Evolutionary conservation across 345 rosid genomes (phyloP), one percentile per base, ranked within the genome.

Genomic region (Lagerstroemia speciosa): DNA sequence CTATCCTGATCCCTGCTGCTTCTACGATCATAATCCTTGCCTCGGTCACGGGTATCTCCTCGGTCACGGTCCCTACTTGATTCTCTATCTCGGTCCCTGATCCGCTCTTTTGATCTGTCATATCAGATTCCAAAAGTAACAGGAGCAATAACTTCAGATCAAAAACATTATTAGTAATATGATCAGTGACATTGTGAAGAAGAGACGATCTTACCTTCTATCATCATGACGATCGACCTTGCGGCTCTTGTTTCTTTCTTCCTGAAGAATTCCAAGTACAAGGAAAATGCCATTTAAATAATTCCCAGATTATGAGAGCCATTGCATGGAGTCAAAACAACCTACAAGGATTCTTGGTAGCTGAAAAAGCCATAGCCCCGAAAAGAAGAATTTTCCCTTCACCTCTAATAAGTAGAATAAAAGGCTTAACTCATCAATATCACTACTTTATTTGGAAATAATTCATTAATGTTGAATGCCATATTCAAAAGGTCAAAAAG

Each of bases 11-110:
- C 98, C 67, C 75, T 62, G 29, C 89, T 84, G 79, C 91, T 89
- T 81, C 89, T 81, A 43, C 86, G 89, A 77, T 91, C 98, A 77
- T 81, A n/a, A 79, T 91, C 97, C 84, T 87, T 86, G 62, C 86
- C 92, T 53, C 72, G 81, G 43, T 93, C 98, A 78, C 86, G 93
- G 80, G 80, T 88, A 64, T 82, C 90, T 50, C 82, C 99, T 36
- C 72, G 80, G 34, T 30, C 63, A n/a, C 34, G 32, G 5, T 82
- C 90, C 71, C 61, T 77, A 37, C 84, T 86, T 14, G 68, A 65
- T 65, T 65, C 68, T 30, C 72, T 63, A n/a, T 67, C 82, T 15
- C 38, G 74, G 45, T 81, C 85, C 68, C 45, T 83, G 62, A 86
- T 90, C 73, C 76, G 80, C 72, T 94, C 98, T 78, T 87, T 94